Base-by-base conservation (phyloP, 192 early-diverging fungal genomes). In the Allomyces arbusculus region DNA sequence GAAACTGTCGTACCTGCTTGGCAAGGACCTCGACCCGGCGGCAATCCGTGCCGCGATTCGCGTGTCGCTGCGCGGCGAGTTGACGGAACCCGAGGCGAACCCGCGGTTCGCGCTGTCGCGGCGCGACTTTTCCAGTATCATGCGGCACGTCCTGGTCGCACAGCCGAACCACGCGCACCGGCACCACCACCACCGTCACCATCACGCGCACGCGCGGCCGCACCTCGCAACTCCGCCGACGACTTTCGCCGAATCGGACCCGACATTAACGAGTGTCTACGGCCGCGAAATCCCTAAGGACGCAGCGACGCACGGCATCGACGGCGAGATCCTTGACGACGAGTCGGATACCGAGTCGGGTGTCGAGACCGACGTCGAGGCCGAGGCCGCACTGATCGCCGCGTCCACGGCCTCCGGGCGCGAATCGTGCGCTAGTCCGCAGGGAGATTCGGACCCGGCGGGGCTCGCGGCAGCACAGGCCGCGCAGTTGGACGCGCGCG, bases 1-100 rank as follows among this genome's bases (percentile, higher is more conserved):
- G 20, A 99, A 99, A 72, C 85, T 99, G 19, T 87, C 89, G 33
- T 99, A 95, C 67, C 74, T 99, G 28, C 76, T 99, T 11, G 87
- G 91, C 55, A 85, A 88, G 43, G 70, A 69, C 0, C 76, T 83
- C 65, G 66, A 80, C n/a, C 81, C 85, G 10, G 76, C 82, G 23
- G 73, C 80, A 67, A 87, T 91, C 69, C 88, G 92, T 9, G 78
- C 83, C 23, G 74, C 91, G 64, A 88, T 99, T 74, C 84, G 86
- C 11, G 78, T 75, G 44, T 94, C 88, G 69, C 76, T 99, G 7
- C 85, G 96, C 24, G 96, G 96, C 45, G 96, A 99, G 72, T 76
- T 99, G 45, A 92, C 95, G 0, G 82, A 86, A 24, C 68, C 78
- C n/a, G 74, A 74, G 14, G 76, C 81, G 22, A 74, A 79, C 10